Base-by-base conservation (phyloP, 257 asterid species). In the Capsicum pubescens region DNA sequence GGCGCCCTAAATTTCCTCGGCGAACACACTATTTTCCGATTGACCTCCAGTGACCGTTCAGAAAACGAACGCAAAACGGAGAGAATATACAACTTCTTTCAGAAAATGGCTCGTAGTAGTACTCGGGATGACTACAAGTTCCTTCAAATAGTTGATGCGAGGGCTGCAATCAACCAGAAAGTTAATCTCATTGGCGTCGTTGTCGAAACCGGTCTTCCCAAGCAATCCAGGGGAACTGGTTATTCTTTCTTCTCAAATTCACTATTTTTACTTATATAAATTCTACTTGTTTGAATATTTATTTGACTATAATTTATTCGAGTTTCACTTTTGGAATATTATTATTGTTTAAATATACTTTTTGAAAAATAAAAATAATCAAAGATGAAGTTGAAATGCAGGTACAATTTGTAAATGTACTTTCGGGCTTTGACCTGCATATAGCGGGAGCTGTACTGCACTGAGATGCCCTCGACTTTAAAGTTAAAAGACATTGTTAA, bases 141-240 rank as follows among this genome's bases (percentile, higher is more conserved):
- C 79, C 84, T 93, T 87, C 86, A 85, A 67, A 74, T 94, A 16
- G 84, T 10, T 83, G 98, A 94, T 54, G 97, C 97, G 32, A 59
- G 82, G 36, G 61, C 85, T 68, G 90, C 91, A 21, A 46, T 94
- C 19, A 92, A 92, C 82, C 96, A 90, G 87, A 88, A 84, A 61
- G 97, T 93, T 36, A 93, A 91, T 89, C 91, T 94, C 44, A 89
- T 94, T 56, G 98, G 96, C 32, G 82, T 91, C 56, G 93, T 93
- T 11, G 11, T 70, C 36, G 95, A 92, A 80, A 83, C 91, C 59
- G 85, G 90, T 70, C 81, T 91, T 64, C 93, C 96, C 16, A 92
- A 89, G 83, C 88, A 57, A 56, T 84, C 93, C 71, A 89, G 67
- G 68, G 97, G 98, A 90, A 90, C 97, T 46, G 98, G 97, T 93